These are phyloP conservation scores for Pseudogymnoascus pannorum DNA, from an alignment of 2,329 filamentous ascomycete genomes.

Conservation along the genomic window DNA sequence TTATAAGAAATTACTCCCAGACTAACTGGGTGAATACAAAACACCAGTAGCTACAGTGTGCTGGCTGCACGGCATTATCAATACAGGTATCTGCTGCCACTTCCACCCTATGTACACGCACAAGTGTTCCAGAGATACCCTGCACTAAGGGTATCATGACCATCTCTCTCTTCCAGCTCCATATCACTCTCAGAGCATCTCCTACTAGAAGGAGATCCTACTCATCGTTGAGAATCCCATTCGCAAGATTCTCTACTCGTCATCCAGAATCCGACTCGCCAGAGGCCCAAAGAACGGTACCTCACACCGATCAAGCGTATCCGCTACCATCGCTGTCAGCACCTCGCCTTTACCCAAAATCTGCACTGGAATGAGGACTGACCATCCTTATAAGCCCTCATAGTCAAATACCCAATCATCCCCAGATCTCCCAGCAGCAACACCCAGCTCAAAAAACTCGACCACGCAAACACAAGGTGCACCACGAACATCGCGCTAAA, in stretches of 20 bases:
- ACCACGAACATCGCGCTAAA: conserved; percentile 70
- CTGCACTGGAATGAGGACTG: conserved; percentile 20
- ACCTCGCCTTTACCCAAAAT: neutral
- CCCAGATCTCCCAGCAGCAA: conserved; percentile 69
- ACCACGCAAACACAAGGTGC: conserved; percentile 84
- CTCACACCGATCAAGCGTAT: conserved; percentile 53
- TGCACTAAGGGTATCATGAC: neutral
- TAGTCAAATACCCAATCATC: conserved; percentile 67
- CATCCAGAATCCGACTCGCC: conserved; percentile 84
- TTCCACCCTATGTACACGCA: neutral
- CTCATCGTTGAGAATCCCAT: no score
- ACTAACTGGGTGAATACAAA: neutral
- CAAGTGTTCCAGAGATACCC: neutral
- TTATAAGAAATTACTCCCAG: neutral
- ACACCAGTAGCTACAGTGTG: neutral
- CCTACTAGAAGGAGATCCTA: no score
- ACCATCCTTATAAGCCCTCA: conserved; percentile 78
- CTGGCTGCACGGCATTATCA: neutral
- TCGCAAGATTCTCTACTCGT: conserved; percentile 48
- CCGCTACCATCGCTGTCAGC: conserved; percentile 38
- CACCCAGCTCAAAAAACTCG: conserved; percentile 73
- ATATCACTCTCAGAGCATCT: neutral
- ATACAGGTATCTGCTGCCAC: neutral
- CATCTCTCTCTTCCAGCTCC: neutral
- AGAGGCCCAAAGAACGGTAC: conserved; percentile 79